Evolutionary conservation across 176 grass and related monocot species (phyloP), one percentile per base, ranked within the genome.

Genomic region (Eragrostis nindensis): DNA sequence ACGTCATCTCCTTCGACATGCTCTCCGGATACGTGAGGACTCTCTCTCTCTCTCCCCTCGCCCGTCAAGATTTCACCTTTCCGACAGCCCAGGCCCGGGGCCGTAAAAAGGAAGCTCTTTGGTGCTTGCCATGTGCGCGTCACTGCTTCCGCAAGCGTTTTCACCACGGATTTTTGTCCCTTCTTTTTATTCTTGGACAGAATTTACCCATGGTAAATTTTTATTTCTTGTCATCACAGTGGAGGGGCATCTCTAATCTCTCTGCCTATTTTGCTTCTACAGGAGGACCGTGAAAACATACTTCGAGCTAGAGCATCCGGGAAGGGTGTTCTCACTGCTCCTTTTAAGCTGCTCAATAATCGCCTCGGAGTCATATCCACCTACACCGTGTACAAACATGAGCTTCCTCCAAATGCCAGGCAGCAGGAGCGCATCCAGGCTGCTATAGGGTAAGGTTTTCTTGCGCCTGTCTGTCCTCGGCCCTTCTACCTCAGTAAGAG

Each of bases 271-370:
- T 40, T 83, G 21, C 47, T 46, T 47, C 10, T 71, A 40, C 89
- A 99, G 97, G 91, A 99, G 38, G 97, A 99, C 71, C 91, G 97
- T 12, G 90, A 99, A 7, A 99, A 99, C 52, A 91, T 99, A 39
- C 48, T 99, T 64, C 81, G 89, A 19, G 90, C 97, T 32, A 87
- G 97, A 68, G 77, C 74, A 84, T 95, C 91, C 41, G 97, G 97
- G 36, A 99, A 95, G 84, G 97, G 97, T 10, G 97, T 99, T 52
- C 79, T 99, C 7, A 99, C 97, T 70, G 92, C 97, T 32, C 97
- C 97, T 48, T 95, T 99, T 38, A 79, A 70, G 45, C 89, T 99
- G 47, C 84, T 99, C 48, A 99, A 99, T 15, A 95, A 91, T 81
- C 91, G 97, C 43, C 92, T 99, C 0, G 97, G 97, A 21, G 93